Evolutionary conservation across 1,284 basidiomycete species (phyloP).

Genomic region (Austroboletus olivaceoglutinosus): DNA sequence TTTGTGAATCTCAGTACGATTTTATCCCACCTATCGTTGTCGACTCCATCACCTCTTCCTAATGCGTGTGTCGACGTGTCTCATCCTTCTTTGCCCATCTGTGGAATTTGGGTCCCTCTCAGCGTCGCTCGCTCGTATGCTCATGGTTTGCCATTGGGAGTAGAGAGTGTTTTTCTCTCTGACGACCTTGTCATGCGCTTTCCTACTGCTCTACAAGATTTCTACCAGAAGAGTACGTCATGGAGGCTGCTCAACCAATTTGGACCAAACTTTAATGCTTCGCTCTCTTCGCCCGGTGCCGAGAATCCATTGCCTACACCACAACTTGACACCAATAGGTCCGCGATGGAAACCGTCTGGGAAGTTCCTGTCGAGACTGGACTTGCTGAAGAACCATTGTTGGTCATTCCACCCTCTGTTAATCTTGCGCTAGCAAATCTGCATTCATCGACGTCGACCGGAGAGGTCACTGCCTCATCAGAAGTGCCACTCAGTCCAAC

Average conservation of each 20-base stretch:
- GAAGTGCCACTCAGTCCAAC: constrained; percentile 62
- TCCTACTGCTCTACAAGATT: constrained; percentile 54
- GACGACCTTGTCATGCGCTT: constrained; percentile 59
- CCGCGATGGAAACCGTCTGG: constrained; percentile 18
- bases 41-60: constrained; percentile 37
- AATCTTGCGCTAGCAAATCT: constrained; percentile 29
- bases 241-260: constrained; percentile 51
- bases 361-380: constrained; percentile 19
- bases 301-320: constrained; percentile 13
- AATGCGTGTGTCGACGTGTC: constrained; percentile 23
- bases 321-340: constrained; percentile 4
- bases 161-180: constrained; percentile 54
- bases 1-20: constrained; percentile 69
- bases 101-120: constrained; percentile 68
- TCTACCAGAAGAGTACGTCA: constrained; percentile 45
- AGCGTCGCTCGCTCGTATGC: constrained; percentile 47
- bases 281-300: constrained; percentile 18
- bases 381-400: constrained; percentile 25
- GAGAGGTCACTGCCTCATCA: constrained; percentile 7
- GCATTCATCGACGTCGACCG: constrained; percentile 17
- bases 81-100: constrained; percentile 47
- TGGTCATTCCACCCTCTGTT: constrained; percentile 31
- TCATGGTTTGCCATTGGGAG: constrained; percentile 28
- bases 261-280: constrained; percentile 39
- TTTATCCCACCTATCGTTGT: constrained; percentile 35